A percentile compares a stretch with the other conserved stretches of the same genome.
Conservation (phyloP, 2,329 filamentous ascomycete genomes). For the Elsinoe perseae region DNA sequence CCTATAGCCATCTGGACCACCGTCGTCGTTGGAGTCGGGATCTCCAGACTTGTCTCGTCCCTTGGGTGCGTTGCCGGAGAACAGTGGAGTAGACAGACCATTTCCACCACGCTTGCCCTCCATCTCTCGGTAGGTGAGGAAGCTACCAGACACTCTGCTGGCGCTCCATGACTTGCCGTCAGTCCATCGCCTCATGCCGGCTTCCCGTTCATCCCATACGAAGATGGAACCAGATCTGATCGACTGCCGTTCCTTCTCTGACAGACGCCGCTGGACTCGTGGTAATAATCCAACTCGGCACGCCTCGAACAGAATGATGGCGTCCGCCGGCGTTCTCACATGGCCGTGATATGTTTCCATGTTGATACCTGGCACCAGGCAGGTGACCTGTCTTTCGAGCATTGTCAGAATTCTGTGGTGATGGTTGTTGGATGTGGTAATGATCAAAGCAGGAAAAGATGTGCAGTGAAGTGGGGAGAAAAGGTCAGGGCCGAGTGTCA, state of each 20-base stretch:
- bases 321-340: slow-evolving; percentile 91
- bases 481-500: background rate
- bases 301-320: slow-evolving; percentile 97
- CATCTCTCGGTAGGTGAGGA: slow-evolving; percentile 96
- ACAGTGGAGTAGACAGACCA: slow-evolving; percentile 50
- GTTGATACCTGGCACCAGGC: slow-evolving; percentile 18
- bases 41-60: slow-evolving; percentile 74
- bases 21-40: slow-evolving; percentile 69
- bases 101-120: slow-evolving; percentile 88
- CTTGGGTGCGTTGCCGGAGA: slow-evolving; percentile 27
- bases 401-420: slow-evolving; percentile 4
- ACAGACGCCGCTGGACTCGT: slow-evolving; percentile 83
- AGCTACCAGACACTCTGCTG: slow-evolving; percentile 93
- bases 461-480: slow-evolving; percentile 3
- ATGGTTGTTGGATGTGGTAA: background rate
- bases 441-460: background rate
- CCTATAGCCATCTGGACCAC: slow-evolving; percentile 75
- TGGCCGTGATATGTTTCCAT: slow-evolving; percentile 98
- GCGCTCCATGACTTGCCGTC: slow-evolving; percentile 99
- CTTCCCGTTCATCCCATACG: slow-evolving; percentile 98
- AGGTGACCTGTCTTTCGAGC: slow-evolving; percentile 17
- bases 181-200: slow-evolving; percentile 96
- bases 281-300: slow-evolving; percentile 84
- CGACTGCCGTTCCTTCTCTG: slow-evolving; percentile 92
- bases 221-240: slow-evolving; percentile 97